Percentiles rank a stretch among this genome's conserved stretches.
phyloP scores from a whole-genome alignment of 129 eudicot genomes.

The Erigeron canadensis region DNA sequence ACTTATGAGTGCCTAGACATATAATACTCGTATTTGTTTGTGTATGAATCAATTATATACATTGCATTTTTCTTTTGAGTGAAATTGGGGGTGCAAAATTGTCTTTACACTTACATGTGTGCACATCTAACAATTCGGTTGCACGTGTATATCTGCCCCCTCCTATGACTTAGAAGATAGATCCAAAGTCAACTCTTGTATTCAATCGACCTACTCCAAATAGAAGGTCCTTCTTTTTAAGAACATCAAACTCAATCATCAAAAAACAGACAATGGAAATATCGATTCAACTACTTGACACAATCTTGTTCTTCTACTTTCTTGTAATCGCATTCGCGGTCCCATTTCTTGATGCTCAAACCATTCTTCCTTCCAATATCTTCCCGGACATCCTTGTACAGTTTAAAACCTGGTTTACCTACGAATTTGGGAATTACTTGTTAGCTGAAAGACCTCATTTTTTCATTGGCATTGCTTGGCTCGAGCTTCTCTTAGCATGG shows the following conservation, averaged over 20 bases:
- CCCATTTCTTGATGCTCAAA: slow-evolving; percentile 65
- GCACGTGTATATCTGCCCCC: too few relatives aligned
- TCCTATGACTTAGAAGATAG: too few relatives aligned
- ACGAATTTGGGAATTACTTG: slow-evolving; percentile 52
- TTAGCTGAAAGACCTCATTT: slow-evolving; percentile 64
- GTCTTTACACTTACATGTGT: too few relatives aligned
- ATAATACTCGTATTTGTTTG: too few relatives aligned
- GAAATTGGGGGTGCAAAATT: too few relatives aligned
- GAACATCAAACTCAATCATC: background rate
- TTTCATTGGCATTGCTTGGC: slow-evolving; percentile 71
- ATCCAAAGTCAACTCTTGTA: background rate
- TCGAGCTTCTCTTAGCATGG: slow-evolving; percentile 68
- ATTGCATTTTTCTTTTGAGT: too few relatives aligned
- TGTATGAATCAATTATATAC: too few relatives aligned
- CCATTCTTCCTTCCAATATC: slow-evolving; percentile 40
- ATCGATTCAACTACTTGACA: slow-evolving; percentile 41
- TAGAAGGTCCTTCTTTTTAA: background rate
- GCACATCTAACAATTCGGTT: too few relatives aligned
- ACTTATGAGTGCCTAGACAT: too few relatives aligned
- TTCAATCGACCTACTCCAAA: background rate
- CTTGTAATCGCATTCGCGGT: slow-evolving; percentile 47
- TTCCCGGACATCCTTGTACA: slow-evolving; percentile 51
- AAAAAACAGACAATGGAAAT: slow-evolving; percentile 35
- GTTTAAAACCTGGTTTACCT: slow-evolving; percentile 46
- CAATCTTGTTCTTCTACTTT: slow-evolving; percentile 53